Evolutionary conservation across 2,329 filamentous ascomycete genomes (phyloP).

Genomic region (Lachnellula cervina): DNA sequence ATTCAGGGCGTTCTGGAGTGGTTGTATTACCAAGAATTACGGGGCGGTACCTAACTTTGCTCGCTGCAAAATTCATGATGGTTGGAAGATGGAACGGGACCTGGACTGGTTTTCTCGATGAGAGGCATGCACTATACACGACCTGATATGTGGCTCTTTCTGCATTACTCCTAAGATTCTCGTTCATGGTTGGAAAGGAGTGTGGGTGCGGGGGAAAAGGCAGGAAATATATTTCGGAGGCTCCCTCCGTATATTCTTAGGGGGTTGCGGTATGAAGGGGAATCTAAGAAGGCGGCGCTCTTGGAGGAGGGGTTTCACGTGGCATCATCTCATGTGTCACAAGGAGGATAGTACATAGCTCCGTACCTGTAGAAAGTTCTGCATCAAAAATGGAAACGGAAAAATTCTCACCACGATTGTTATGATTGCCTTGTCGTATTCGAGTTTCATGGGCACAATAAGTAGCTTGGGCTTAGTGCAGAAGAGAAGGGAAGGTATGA

Average conservation of each 20-base stretch:
- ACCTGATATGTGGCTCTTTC: neutral
- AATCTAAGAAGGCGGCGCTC: neutral
- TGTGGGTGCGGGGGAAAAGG: neutral
- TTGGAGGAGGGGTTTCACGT: neutral
- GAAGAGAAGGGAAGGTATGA: neutral
- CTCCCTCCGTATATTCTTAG: neutral
- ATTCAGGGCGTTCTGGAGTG: conserved; percentile 20
- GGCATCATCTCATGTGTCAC: neutral
- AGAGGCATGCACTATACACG: neutral
- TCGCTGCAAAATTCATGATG: neutral
- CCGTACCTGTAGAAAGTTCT: neutral
- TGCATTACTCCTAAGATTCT: neutral
- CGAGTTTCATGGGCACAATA: neutral
- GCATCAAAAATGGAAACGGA: neutral
- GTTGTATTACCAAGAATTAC: conserved; percentile 23
- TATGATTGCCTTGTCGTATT: neutral
- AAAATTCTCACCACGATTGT: neutral
- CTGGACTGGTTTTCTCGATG: neutral
- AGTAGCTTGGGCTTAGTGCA: neutral
- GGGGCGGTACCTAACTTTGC: neutral
- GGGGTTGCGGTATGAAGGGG: neutral
- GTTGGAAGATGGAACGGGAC: neutral
- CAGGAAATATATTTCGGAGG: neutral
- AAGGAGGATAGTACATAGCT: neutral
- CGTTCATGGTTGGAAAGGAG: neutral